These are phyloP conservation scores for Spencermartinsiella ligniputridi DNA, from an alignment of 1,139 yeast genomes.

Conservation along the genomic window DNA sequence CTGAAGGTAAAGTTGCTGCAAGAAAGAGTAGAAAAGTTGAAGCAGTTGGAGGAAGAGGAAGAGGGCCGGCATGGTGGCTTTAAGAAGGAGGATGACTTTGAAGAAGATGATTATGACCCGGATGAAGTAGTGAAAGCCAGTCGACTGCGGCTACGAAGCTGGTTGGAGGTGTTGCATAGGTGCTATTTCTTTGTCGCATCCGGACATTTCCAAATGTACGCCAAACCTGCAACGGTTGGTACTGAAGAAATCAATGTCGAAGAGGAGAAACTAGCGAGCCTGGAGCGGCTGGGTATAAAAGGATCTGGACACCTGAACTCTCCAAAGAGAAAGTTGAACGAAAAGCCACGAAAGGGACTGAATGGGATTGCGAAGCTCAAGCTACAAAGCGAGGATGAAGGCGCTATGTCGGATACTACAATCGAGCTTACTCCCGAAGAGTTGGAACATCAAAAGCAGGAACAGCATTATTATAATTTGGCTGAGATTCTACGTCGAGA, in stretches of 20 bases:
- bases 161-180: slow-evolving; percentile 66
- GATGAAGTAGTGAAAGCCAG: slow-evolving; percentile 16
- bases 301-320: not conserved
- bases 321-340: slow-evolving; percentile 10
- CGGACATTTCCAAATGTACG: slow-evolving; percentile 61
- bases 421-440: slow-evolving; percentile 19
- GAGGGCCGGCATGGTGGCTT: slow-evolving; percentile 8
- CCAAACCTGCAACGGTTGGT: not conserved
- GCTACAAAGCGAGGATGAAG: not conserved
- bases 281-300: not conserved
- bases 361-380: slow-evolving; percentile 13
- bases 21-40: slow-evolving; percentile 21
- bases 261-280: not conserved
- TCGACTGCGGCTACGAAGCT: slow-evolving; percentile 31
- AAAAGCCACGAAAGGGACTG: slow-evolving; percentile 6
- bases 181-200: slow-evolving; percentile 77
- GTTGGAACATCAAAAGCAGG: slow-evolving; percentile 34
- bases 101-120: slow-evolving; percentile 29
- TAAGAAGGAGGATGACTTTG: slow-evolving; percentile 15
- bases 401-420: not conserved
- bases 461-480: slow-evolving; percentile 47
- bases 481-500: slow-evolving; percentile 62
- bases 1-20: slow-evolving; percentile 10
- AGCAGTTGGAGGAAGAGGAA: slow-evolving; percentile 9
- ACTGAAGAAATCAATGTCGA: not conserved